phyloP scores from a whole-genome alignment of 371 early-diverging fungal genomes.

The Rhizopus delemar region DNA sequence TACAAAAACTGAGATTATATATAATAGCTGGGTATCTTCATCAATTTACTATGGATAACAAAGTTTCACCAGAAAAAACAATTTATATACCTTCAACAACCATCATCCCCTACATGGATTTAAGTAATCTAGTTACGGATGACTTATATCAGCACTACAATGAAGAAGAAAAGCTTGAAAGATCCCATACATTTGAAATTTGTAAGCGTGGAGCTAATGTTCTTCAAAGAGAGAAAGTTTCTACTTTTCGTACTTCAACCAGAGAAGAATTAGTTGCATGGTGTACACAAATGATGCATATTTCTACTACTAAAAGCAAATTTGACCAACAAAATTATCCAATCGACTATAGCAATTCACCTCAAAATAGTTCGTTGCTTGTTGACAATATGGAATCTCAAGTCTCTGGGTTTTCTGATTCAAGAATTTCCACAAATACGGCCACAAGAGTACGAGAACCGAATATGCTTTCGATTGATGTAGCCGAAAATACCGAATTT shows the following conservation, averaged over 20 bases:
- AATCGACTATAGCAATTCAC: not conserved
- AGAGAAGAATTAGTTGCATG: slow-evolving; percentile 19
- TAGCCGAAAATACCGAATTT: not conserved
- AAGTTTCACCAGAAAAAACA: slow-evolving; percentile 41
- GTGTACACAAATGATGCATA: slow-evolving; percentile 16
- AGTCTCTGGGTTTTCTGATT: not conserved
- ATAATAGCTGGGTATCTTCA: slow-evolving; percentile 45
- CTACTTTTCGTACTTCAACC: slow-evolving; percentile 17
- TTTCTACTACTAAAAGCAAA: slow-evolving; percentile 1
- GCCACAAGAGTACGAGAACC: no score
- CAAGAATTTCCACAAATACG: no score
- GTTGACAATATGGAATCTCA: not conserved
- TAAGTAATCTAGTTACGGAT: slow-evolving; percentile 4
- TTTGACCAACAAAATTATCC: not conserved
- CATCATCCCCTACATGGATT: slow-evolving; percentile 29
- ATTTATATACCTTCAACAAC: slow-evolving; percentile 38
- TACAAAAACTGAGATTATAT: not conserved
- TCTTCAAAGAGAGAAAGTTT: slow-evolving; percentile 25
- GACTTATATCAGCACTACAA: not conserved
- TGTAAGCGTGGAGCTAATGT: slow-evolving; percentile 18
- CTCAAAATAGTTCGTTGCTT: no score
- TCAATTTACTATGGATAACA: slow-evolving; percentile 41
- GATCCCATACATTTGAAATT: slow-evolving; percentile 24
- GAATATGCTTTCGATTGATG: no score
- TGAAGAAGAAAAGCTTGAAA: not conserved